Conservation (phyloP, 257 asterid species). For the Osmanthus fragrans region DNA sequence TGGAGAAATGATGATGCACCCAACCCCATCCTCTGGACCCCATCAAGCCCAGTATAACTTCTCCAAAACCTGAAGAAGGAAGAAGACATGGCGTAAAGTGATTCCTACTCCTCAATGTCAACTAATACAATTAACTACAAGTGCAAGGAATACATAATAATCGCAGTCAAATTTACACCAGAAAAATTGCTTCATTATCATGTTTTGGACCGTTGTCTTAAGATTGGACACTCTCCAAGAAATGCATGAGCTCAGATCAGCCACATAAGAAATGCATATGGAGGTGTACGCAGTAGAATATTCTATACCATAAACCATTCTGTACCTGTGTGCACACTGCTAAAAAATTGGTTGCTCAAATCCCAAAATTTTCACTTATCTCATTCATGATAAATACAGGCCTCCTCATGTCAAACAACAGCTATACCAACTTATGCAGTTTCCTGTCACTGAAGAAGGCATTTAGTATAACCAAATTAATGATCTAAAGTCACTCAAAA, state of each 20-base stretch:
- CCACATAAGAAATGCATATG: background rate
- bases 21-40: conserved; percentile 98
- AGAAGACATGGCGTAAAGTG: background rate
- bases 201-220: background rate
- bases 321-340: background rate
- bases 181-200: background rate
- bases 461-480: background rate
- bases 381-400: background rate
- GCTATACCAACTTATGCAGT: background rate
- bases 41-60: conserved; percentile 77
- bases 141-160: background rate
- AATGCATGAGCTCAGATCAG: background rate
- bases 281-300: too few species aligned
- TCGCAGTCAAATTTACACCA: background rate
- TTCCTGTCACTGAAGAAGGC: background rate
- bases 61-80: conserved; percentile 64
- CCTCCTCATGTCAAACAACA: background rate
- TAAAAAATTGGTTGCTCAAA: background rate
- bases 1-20: conserved; percentile 87
- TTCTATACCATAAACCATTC: too few species aligned
- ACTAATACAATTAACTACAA: background rate
- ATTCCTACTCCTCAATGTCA: background rate
- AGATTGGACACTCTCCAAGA: background rate
- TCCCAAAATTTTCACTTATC: background rate
- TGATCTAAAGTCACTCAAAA: background rate